Evolutionary conservation across 495 filamentous ascomycete species (phyloP), one percentile per base, ranked within the genome.

Genomic region (Elaphomyces granulatus): DNA sequence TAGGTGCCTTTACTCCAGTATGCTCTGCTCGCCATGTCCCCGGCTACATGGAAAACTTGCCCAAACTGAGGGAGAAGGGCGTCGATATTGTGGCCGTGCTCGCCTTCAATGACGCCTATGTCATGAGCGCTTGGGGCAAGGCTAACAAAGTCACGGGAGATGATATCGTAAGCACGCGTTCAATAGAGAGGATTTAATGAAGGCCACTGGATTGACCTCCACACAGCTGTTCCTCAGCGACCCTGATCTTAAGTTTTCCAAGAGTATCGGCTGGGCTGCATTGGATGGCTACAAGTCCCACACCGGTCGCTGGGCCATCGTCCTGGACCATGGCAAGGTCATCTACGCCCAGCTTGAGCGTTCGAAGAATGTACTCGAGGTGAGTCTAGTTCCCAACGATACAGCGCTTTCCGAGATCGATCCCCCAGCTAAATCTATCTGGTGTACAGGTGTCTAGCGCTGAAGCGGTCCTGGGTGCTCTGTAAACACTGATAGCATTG

Each of bases 111-210:
- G 87, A 94, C 70, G 71, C 77, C 38, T 93, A 72, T 59, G 87
- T 96, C 52, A 93, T 93, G 84, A 77, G 75, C 53, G 88, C 88
- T 38, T 96, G 88, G 88, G 81, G 78, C 56, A 94, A 94, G 74
- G 88, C 87, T 48, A 93, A 94, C 66, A 71, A 70, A 23, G 71
- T 92, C 51, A 81, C 76, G 55, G 74, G 74, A 35, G 78, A 92
- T 40, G 74, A 78, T 45, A 84, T 92, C 51, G 82, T 88, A 61
- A 45, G 78, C 65, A 30, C 28, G 4, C 20, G 20, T 31, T 47
- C 14, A 53, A 36, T 41, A 15, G n/a, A n/a, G n/a, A n/a, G n/a
- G n/a, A n/a, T n/a, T n/a, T n/a, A n/a, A n/a, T n/a, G n/a, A n/a
- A n/a, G n/a, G n/a, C n/a, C n/a, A n/a, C n/a, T n/a, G n/a, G n/a